Conservation (phyloP, 164 flowering plant genomes). For the Nymphaea colorata region DNA sequence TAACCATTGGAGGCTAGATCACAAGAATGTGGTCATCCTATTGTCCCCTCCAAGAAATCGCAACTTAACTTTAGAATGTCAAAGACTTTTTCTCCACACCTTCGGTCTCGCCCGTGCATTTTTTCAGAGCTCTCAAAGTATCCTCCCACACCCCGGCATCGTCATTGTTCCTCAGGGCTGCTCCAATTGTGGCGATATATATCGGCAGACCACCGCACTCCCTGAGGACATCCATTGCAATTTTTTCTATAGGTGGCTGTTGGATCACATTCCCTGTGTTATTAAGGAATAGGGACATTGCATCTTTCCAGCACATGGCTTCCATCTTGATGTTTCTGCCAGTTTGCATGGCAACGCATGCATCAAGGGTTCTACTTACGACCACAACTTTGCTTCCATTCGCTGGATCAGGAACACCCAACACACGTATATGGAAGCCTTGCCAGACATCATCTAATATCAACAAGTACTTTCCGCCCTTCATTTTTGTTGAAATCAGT, state of each 20-base stretch:
- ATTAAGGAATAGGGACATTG: not conserved
- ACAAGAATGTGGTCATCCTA: too few species aligned
- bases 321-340: not conserved
- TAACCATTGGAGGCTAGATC: too few species aligned
- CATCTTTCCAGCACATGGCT: not conserved
- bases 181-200: not conserved
- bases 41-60: not conserved
- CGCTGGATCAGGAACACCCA: slow-evolving; percentile 1
- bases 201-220: slow-evolving; percentile 9
- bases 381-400: slow-evolving; percentile 1
- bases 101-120: not conserved
- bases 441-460: too few species aligned
- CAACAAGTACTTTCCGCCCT: too few species aligned
- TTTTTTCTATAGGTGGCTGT: not conserved
- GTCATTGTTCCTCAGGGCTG: slow-evolving; percentile 5
- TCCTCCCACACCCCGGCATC: not conserved
- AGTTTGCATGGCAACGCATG: slow-evolving; percentile 3
- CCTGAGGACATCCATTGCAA: not conserved
- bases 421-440: not conserved
- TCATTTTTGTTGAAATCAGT: too few species aligned
- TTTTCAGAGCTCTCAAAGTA: not conserved
- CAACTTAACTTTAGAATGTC: not conserved
- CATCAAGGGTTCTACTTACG: not conserved
- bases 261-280: not conserved
- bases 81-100: not conserved